Percentiles rank a stretch among this genome's conserved stretches.
phyloP scores from a whole-genome alignment of 192 early-diverging fungal species.

The Backusella mclennaniae region DNA sequence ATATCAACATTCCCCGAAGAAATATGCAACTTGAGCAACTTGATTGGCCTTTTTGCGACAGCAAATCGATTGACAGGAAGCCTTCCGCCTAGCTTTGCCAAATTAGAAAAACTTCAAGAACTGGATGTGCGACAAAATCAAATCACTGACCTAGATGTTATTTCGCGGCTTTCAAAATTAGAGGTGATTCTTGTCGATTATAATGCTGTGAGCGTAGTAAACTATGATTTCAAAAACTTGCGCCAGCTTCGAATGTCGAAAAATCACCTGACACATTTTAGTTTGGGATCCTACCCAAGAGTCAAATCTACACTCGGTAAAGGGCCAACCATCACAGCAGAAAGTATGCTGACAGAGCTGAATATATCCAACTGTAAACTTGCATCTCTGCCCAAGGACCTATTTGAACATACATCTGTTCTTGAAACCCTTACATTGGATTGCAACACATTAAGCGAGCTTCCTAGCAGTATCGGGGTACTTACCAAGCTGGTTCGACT shows the following conservation, averaged over 20 bases:
- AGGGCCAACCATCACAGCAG: not conserved
- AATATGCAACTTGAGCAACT: constrained; percentile 61
- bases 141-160: constrained; percentile 62
- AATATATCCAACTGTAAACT: constrained; percentile 71
- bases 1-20: constrained; percentile 71
- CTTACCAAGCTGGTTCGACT: constrained; percentile 55
- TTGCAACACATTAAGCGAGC: constrained; percentile 66
- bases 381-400: constrained; percentile 54
- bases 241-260: constrained; percentile 56
- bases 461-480: constrained; percentile 58
- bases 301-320: not conserved
- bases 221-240: constrained; percentile 55
- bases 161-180: constrained; percentile 55
- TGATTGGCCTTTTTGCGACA: constrained; percentile 66
- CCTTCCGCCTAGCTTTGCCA: constrained; percentile 59
- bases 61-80: constrained; percentile 72
- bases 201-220: constrained; percentile 66
- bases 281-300: constrained; percentile 45
- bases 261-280: constrained; percentile 71
- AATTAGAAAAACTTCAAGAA: constrained; percentile 60
- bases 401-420: constrained; percentile 55
- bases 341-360: constrained; percentile 36
- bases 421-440: constrained; percentile 61
- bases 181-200: constrained; percentile 66
- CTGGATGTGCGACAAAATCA: constrained; percentile 83